phyloP scores from a whole-genome alignment of 148 eudicot species.

The Beta vulgaris region DNA sequence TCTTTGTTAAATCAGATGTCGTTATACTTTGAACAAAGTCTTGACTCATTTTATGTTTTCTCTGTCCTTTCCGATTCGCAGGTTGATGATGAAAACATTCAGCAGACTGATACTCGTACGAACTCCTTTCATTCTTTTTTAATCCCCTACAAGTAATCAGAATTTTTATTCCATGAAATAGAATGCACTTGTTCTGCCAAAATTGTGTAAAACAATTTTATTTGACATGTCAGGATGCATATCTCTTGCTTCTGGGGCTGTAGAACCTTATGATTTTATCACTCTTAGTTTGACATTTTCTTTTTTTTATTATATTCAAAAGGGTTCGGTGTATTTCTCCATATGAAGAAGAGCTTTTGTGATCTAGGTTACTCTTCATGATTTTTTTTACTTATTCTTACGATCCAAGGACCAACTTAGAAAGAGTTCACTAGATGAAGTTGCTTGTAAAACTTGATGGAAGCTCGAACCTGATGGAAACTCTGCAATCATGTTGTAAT shows the following conservation, averaged over 20 bases:
- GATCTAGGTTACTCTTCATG: not conserved
- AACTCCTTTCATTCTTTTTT: not conserved
- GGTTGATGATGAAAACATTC: conserved; percentile 36
- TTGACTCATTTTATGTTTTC: not conserved
- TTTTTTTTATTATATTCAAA: not conserved
- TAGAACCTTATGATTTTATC: not conserved
- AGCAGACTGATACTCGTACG: conserved; percentile 43
- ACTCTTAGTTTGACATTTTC: not conserved
- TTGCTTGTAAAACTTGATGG: not conserved
- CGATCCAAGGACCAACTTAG: not conserved
- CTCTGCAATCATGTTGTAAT: not conserved
- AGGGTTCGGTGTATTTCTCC: not conserved
- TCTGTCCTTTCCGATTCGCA: conserved; percentile 25
- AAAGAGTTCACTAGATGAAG: not conserved
- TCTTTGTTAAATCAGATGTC: not conserved
- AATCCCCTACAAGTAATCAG: not conserved
- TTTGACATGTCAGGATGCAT: not conserved
- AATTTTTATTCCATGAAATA: not conserved
- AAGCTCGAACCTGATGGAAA: not conserved
- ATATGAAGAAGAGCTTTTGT: not conserved
- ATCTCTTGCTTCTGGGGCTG: not conserved
- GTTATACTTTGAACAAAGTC: not conserved
- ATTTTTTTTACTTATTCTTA: too few relatives aligned
- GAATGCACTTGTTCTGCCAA: not conserved
- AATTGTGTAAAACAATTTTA: not conserved